Conservation (phyloP, 2,329 filamentous ascomycete species). For the Aureobasidium subglaciale region DNA sequence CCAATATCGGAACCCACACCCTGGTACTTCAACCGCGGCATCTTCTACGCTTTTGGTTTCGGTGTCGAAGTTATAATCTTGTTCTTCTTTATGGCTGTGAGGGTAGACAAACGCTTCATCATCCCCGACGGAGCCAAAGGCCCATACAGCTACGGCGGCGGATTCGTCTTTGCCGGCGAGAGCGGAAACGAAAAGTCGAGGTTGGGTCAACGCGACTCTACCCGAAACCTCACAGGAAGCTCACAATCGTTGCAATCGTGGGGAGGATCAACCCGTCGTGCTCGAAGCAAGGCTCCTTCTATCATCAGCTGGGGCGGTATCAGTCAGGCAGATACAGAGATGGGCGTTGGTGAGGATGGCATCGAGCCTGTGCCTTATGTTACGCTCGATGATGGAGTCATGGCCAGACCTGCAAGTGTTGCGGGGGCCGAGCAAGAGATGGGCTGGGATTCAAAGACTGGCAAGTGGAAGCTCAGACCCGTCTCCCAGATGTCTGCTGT, state of each 20-base stretch:
- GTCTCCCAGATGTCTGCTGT: slow-evolving; percentile 14
- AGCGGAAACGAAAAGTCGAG: slow-evolving; percentile 24
- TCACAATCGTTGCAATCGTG: slow-evolving; percentile 16
- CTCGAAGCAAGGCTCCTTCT: neutral
- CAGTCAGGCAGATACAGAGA: slow-evolving; percentile 20
- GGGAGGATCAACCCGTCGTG: neutral
- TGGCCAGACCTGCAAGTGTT: neutral
- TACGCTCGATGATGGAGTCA: slow-evolving; percentile 13
- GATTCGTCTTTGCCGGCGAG: slow-evolving; percentile 20
- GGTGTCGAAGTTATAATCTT: slow-evolving; percentile 65
- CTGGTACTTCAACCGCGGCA: slow-evolving; percentile 63
- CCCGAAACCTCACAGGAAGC: slow-evolving; percentile 20
- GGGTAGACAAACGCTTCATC: slow-evolving; percentile 70
- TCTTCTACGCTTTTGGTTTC: slow-evolving; percentile 78
- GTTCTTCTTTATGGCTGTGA: slow-evolving; percentile 55
- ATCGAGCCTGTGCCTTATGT: slow-evolving; percentile 24
- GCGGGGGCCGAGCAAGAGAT: slow-evolving; percentile 22
- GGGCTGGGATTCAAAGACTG: slow-evolving; percentile 25
- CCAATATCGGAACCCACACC: slow-evolving; percentile 46
- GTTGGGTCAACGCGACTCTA: slow-evolving; percentile 20
- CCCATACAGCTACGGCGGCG: slow-evolving; percentile 28
- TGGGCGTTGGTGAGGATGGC: slow-evolving; percentile 23
- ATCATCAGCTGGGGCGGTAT: slow-evolving; percentile 25
- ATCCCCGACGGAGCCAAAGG: slow-evolving; percentile 62
- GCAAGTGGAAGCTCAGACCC: slow-evolving; percentile 24